Conservation (phyloP, 495 filamentous ascomycete species). For the Xanthoparmelia taractica region DNA sequence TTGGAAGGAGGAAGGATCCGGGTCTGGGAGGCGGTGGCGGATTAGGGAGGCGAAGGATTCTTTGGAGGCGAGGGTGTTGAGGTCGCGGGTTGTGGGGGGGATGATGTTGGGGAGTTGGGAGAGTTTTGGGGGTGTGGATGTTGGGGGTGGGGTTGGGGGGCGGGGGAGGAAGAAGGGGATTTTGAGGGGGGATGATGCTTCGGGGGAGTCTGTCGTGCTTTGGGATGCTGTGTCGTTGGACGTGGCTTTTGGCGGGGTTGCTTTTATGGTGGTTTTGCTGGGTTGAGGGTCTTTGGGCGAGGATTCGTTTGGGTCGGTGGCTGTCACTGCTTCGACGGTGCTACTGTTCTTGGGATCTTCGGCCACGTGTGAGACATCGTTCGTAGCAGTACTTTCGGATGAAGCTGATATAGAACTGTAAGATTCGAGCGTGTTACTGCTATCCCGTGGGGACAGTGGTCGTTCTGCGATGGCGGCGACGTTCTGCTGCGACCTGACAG, state of each 20-base stretch:
- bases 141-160: slow-evolving; percentile 7
- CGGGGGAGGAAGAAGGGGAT: slow-evolving; percentile 10
- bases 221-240: background rate
- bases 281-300: background rate
- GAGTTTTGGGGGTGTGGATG: slow-evolving; percentile 1
- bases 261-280: background rate
- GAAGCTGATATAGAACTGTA: slow-evolving; percentile 2
- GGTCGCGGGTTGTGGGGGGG: background rate
- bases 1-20: slow-evolving; percentile 7
- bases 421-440: background rate
- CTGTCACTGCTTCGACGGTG: background rate
- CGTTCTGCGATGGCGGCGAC: background rate
- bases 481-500: background rate
- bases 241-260: background rate
- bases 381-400: background rate
- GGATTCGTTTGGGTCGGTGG: background rate
- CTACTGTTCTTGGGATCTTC: background rate
- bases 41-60: slow-evolving; percentile 11
- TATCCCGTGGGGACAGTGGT: slow-evolving; percentile 2
- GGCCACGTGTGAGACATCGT: background rate
- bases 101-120: background rate
- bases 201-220: background rate
- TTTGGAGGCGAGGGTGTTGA: background rate
- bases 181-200: background rate
- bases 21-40: slow-evolving; percentile 9